Evolutionary conservation across 352 stramenopile species (phyloP).

Genomic region (Globisporangium mamillatum): DNA sequence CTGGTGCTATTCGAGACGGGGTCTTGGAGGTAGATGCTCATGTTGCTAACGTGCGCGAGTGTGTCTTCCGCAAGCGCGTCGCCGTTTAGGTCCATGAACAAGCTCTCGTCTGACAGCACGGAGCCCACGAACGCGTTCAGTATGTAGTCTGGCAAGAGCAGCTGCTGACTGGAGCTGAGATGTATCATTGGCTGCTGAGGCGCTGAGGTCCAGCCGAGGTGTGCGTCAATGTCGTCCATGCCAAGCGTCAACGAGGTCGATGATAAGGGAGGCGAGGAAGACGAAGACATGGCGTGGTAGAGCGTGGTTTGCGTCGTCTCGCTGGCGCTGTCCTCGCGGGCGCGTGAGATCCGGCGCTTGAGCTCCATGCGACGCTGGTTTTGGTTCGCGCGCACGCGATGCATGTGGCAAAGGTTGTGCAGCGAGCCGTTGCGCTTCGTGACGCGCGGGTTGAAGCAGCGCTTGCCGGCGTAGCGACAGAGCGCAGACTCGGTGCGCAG

Average conservation of each 20-base stretch:
- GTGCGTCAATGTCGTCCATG: slow-evolving; percentile 10
- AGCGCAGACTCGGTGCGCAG: no score
- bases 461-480: slow-evolving; percentile 18
- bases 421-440: slow-evolving; percentile 23
- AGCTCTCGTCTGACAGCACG: neutral
- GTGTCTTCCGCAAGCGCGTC: neutral
- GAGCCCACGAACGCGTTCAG: slow-evolving; percentile 1
- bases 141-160: slow-evolving; percentile 1
- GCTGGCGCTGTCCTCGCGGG: slow-evolving; percentile 11
- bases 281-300: neutral
- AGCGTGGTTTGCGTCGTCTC: neutral
- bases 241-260: neutral
- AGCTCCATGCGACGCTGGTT: slow-evolving; percentile 20
- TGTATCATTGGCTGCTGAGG: no score
- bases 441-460: slow-evolving; percentile 15
- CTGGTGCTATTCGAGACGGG: no score
- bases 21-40: neutral
- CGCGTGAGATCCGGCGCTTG: no score
- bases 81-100: slow-evolving; percentile 4
- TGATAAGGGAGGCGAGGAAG: neutral
- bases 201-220: slow-evolving; percentile 3
- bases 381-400: slow-evolving; percentile 22
- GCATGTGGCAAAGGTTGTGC: slow-evolving; percentile 24
- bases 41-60: neutral
- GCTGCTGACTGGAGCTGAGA: neutral